These are phyloP conservation scores for Ustilago nuda DNA, from an alignment of 1,284 basidiomycete genomes.

Conservation along the genomic window DNA sequence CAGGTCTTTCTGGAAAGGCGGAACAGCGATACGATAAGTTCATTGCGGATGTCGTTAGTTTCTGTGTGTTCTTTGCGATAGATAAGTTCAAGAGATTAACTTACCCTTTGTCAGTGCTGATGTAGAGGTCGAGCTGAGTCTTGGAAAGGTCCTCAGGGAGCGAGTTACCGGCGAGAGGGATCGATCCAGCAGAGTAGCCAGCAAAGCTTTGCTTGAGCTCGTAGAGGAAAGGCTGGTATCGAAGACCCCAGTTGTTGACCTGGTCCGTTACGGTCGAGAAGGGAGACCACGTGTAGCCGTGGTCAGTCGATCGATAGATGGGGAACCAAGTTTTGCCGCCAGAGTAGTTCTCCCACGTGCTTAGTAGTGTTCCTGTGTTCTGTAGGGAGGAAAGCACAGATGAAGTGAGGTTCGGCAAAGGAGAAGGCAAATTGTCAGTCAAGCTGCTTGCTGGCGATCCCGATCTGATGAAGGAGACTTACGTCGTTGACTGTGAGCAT, in stretches of 20 bases:
- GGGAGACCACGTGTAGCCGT: slow-evolving; percentile 38
- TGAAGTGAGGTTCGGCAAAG: no score
- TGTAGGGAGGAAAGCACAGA: background rate
- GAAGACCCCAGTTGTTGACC: slow-evolving; percentile 67
- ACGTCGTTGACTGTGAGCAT: slow-evolving; percentile 41
- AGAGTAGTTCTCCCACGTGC: slow-evolving; percentile 45
- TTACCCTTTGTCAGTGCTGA: slow-evolving; percentile 64
- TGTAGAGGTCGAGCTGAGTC: slow-evolving; percentile 70
- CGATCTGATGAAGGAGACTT: background rate
- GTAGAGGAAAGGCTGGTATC: slow-evolving; percentile 69
- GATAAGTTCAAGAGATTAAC: background rate
- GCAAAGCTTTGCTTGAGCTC: slow-evolving; percentile 62
- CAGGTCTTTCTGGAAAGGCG: slow-evolving; percentile 51
- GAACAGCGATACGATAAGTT: background rate
- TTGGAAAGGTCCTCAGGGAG: slow-evolving; percentile 57
- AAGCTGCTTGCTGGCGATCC: no score
- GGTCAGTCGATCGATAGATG: slow-evolving; percentile 44
- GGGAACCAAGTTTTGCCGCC: slow-evolving; percentile 36
- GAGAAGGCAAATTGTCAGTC: no score
- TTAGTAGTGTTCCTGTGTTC: slow-evolving; percentile 35
- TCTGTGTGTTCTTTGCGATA: background rate
- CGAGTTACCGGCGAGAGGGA: slow-evolving; percentile 64
- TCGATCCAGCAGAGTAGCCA: slow-evolving; percentile 64
- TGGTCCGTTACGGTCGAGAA: slow-evolving; percentile 31
- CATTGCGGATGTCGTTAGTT: background rate